Evolutionary conservation across 352 stramenopile species (phyloP), one percentile per base, ranked within the genome.

Genomic region (Globisporangium camurandrum): DNA sequence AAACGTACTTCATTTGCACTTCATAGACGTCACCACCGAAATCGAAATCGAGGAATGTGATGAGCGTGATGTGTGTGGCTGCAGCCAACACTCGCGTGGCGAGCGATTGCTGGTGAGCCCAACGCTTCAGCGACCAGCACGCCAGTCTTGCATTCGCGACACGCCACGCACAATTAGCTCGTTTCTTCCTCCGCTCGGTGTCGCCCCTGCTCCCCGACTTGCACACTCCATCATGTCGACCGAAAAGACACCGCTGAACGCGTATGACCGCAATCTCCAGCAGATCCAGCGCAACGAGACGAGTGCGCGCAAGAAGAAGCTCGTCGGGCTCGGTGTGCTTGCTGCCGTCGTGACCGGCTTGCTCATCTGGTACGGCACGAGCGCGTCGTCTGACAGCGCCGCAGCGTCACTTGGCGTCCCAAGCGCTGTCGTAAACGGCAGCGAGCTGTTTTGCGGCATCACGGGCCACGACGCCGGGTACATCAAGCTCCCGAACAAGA

Each of bases 401-500:
- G 42, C 17, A 3, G 43, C 20, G 2, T 43, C 51, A 0, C 22
- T 31, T 41, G 51, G 42, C 16, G 40, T 57, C 36, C 51, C 51
- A 3, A 38, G 49, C 46, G n/a, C n/a, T n/a, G 24, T 31, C 6
- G 46, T 48, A 0, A 34, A 37, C 22, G 40, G 44, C 28, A 37
- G 22, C 16, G 28, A 49, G 36, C 46, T 53, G 24, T 68, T 71
- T 53, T 71, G 63, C 43, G 56, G 57, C n/a, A 33, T 63, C 27
- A 54, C 43, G 0, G n/a, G 31, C 27, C 55, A 69, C 46, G 59
- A 74, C 14, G 49, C 65, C 4, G 62, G 56, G 17, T 71, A 75
- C 60, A 65, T 75, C 50, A 61, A 57, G 63, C 53, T 59, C 16
- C 46, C 53, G 9, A 59, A 59, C 47, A 59, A 59, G 46, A 54